Percentiles rank a stretch among this genome's conserved stretches.
These are phyloP conservation scores for Populus deltoides DNA, from an alignment of 345 rosid species.

Conservation along the genomic window DNA sequence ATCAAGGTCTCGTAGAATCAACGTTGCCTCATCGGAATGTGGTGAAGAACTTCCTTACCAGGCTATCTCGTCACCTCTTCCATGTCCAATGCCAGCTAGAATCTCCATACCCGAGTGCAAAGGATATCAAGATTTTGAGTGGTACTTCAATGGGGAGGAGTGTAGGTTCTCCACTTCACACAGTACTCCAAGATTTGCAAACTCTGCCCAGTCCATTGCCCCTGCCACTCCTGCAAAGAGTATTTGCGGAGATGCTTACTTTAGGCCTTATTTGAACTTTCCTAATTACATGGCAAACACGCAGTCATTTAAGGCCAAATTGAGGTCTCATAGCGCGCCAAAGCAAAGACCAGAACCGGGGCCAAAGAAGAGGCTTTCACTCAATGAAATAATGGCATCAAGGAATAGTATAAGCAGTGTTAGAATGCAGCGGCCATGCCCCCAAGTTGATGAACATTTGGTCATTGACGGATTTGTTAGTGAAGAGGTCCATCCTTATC, in stretches of 20 bases:
- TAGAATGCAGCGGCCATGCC: slow-evolving; percentile 57
- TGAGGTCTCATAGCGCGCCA: slow-evolving; percentile 85
- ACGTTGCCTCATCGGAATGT: slow-evolving; percentile 22
- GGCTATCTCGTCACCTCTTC: slow-evolving; percentile 27
- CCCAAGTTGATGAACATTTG: slow-evolving; percentile 17
- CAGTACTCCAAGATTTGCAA: slow-evolving; percentile 29
- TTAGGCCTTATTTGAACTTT: slow-evolving; percentile 41
- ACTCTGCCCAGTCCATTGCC: slow-evolving; percentile 10
- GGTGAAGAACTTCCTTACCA: slow-evolving; percentile 21
- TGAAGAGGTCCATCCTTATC: too few relatives aligned
- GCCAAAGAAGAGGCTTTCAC: slow-evolving; percentile 46
- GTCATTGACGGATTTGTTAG: not conserved
- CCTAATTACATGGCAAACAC: slow-evolving; percentile 91
- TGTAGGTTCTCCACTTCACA: slow-evolving; percentile 22
- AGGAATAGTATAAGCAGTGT: slow-evolving; percentile 76
- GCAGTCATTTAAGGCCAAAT: slow-evolving; percentile 68
- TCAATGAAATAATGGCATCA: slow-evolving; percentile 70
- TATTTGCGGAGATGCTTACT: slow-evolving; percentile 52
- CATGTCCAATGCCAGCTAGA: slow-evolving; percentile 22
- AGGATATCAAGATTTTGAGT: slow-evolving; percentile 14
- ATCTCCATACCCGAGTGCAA: slow-evolving; percentile 18
- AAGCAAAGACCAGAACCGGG: slow-evolving; percentile 76
- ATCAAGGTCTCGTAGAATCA: slow-evolving; percentile 24
- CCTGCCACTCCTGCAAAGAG: slow-evolving; percentile 72
- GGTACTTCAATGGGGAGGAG: slow-evolving; percentile 29